Conservation (phyloP, 805 yeast species). For the Debaryomyces prosopidis region DNA sequence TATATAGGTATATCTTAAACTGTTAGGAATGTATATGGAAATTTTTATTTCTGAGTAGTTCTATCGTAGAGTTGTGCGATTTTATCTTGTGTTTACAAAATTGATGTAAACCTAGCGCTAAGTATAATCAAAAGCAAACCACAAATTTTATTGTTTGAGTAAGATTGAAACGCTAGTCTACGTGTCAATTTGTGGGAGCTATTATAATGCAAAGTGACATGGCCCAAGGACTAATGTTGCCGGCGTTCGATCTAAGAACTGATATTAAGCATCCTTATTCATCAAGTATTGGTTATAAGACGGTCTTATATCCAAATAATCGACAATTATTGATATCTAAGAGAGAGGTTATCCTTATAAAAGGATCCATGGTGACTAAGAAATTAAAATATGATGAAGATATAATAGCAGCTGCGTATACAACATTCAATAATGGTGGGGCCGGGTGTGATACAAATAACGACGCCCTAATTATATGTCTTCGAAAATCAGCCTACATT, state of each 20-base stretch:
- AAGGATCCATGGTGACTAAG: slow-evolving; percentile 48
- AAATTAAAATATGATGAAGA: slow-evolving; percentile 51
- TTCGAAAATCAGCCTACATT: slow-evolving; percentile 59
- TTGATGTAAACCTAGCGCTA: too few species aligned
- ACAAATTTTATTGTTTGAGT: too few species aligned
- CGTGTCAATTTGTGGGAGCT: neutral
- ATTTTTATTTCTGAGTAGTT: neutral
- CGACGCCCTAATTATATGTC: slow-evolving; percentile 54
- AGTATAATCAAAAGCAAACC: too few species aligned
- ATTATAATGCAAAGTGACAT: neutral
- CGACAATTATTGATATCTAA: slow-evolving; percentile 36
- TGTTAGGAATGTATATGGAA: neutral
- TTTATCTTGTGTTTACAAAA: neutral
- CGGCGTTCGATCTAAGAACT: slow-evolving; percentile 30
- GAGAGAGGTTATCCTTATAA: slow-evolving; percentile 47
- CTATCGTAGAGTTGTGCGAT: neutral
- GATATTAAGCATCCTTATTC: slow-evolving; percentile 25
- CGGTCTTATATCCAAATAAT: slow-evolving; percentile 25
- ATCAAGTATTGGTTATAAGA: slow-evolving; percentile 14
- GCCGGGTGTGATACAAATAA: slow-evolving; percentile 1
- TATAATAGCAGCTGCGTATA: slow-evolving; percentile 62
- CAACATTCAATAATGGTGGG: slow-evolving; percentile 40
- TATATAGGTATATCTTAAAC: slow-evolving; percentile 6
- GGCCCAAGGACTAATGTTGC: slow-evolving; percentile 20
- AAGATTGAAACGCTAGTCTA: neutral